Evolutionary conservation across 441 rosid genomes (phyloP).

Genomic region (Gossypium schwendimanii): DNA sequence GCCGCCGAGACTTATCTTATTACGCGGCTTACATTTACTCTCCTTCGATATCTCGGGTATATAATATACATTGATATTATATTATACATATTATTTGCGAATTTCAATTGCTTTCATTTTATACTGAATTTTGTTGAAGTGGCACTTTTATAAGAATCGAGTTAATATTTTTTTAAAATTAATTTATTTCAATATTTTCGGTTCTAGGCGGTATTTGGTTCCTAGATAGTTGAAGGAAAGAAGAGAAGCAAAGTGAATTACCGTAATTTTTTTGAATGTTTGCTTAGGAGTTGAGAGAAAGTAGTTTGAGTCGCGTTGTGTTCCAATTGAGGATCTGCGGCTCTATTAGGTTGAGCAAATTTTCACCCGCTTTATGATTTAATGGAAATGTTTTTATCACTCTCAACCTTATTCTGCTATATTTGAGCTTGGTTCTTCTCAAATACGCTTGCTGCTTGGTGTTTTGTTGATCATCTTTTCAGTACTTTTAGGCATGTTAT

Average conservation of each 20-base stretch:
- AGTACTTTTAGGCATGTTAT: neutral
- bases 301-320: neutral
- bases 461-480: neutral
- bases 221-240: slow-evolving; percentile 3
- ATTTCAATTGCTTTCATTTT: neutral
- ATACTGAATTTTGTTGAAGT: neutral
- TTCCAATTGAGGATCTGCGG: neutral
- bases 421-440: neutral
- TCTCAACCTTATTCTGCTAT: neutral
- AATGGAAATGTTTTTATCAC: neutral
- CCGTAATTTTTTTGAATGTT: neutral
- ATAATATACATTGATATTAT: slow-evolving; percentile 1
- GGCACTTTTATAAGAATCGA: neutral
- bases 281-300: neutral
- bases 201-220: neutral
- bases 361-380: neutral
- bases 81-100: neutral
- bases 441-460: neutral
- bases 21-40: slow-evolving; percentile 64
- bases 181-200: neutral
- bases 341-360: neutral
- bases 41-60: slow-evolving; percentile 84
- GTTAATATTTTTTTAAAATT: neutral
- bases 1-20: slow-evolving; percentile 80
- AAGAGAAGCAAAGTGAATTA: neutral